Percentiles rank a stretch among this genome's conserved stretches.
Evolutionary conservation across 805 yeast species (phyloP).

Genomic region (Tanozyma kutaoensis): DNA sequence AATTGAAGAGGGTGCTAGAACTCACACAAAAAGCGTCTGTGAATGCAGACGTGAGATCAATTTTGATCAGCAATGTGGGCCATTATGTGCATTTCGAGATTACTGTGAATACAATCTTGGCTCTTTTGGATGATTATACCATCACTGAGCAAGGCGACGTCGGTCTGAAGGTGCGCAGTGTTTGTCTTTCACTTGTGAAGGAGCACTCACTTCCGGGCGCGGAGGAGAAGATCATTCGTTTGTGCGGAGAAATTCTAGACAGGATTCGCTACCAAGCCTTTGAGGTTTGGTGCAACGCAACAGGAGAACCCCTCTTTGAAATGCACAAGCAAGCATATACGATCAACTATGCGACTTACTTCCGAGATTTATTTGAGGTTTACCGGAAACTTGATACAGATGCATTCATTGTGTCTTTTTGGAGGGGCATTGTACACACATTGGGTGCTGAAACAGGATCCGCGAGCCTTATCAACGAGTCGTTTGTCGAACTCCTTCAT

Average conservation of each 20-base stretch:
- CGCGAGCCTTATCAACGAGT: conserved; percentile 26
- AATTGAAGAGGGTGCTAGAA: too few relatives aligned
- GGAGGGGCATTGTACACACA: conserved; percentile 42
- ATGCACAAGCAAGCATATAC: background rate
- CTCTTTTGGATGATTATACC: conserved; percentile 63
- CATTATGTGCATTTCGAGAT: background rate
- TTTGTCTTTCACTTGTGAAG: conserved; percentile 30
- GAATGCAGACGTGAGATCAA: background rate
- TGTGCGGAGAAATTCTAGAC: conserved; percentile 49
- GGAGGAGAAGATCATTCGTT: background rate
- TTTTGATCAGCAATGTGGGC: background rate
- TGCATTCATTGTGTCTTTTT: conserved; percentile 21
- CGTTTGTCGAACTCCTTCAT: conserved; percentile 18
- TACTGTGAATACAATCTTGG: too few relatives aligned
- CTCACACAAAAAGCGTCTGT: too few relatives aligned
- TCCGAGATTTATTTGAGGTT: conserved; percentile 8
- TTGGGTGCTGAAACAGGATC: conserved; percentile 36
- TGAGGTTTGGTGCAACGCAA: conserved; percentile 15
- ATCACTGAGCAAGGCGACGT: conserved; percentile 79
- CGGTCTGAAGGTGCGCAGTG: conserved; percentile 60
- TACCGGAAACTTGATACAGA: conserved; percentile 4
- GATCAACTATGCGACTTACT: conserved; percentile 6
- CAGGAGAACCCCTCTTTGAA: background rate
- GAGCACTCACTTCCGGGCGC: background rate
- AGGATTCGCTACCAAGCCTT: conserved; percentile 33